Evolutionary conservation across 805 yeast species (phyloP).

Genomic region (Saturnispora quitensis): DNA sequence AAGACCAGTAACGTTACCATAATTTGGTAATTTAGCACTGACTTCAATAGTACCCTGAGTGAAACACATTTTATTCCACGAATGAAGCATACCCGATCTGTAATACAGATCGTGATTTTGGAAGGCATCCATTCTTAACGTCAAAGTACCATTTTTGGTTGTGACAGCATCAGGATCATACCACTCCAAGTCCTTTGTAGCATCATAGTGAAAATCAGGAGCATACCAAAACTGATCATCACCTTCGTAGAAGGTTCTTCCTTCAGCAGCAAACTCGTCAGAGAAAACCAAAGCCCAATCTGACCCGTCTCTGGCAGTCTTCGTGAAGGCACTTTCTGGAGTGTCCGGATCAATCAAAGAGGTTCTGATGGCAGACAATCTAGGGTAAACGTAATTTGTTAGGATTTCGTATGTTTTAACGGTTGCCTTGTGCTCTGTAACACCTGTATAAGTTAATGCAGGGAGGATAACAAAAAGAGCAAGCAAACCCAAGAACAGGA

Average conservation of each 20-base stretch:
- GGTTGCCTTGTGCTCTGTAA: constrained; percentile 25
- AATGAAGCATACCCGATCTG: constrained; percentile 85
- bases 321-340: constrained; percentile 38
- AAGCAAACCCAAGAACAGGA: constrained; percentile 50
- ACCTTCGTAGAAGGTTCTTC: constrained; percentile 81
- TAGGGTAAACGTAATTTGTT: constrained; percentile 49
- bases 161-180: constrained; percentile 85
- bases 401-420: constrained; percentile 20
- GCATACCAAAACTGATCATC: constrained; percentile 92
- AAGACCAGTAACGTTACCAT: constrained; percentile 68
- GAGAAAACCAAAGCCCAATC: constrained; percentile 73
- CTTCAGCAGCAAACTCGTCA: constrained; percentile 85
- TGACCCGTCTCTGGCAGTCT: constrained; percentile 50
- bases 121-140: constrained; percentile 70
- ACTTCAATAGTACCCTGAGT: constrained; percentile 76
- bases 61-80: constrained; percentile 88
- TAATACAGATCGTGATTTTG: constrained; percentile 70
- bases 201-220: constrained; percentile 73
- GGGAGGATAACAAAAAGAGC: constrained; percentile 75
- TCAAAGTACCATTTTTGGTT: constrained; percentile 65
- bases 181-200: constrained; percentile 90
- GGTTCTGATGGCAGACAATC: constrained; percentile 49
- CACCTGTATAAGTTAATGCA: constrained; percentile 75
- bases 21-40: constrained; percentile 70
- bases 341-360: constrained; percentile 66